Percentiles rank a stretch among this genome's conserved stretches.
Conservation (phyloP, 2,329 filamentous ascomycete species). For the Aschersonia sp. region DNA sequence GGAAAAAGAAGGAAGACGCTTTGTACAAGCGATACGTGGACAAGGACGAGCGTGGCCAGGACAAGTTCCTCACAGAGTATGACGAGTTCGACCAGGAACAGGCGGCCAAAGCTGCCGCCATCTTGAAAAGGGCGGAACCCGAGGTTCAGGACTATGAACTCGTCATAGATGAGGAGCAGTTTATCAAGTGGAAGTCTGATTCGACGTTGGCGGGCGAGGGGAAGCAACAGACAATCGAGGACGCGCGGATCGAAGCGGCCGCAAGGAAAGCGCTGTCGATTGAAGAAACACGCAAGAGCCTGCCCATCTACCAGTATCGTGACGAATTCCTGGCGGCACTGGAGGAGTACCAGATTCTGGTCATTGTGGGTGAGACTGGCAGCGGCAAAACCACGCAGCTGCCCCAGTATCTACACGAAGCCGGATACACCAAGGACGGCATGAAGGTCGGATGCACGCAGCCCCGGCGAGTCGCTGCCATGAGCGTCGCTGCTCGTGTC, state of each 20-base stretch:
- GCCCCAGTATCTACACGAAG: conserved; percentile 85
- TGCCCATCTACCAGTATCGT: conserved; percentile 81
- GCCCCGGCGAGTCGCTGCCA: conserved; percentile 85
- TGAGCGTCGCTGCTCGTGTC: conserved; percentile 94
- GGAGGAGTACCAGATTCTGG: conserved; percentile 71
- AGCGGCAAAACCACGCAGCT: conserved; percentile 93
- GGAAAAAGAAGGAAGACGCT: conserved; percentile 74
- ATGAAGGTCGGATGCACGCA: conserved; percentile 88
- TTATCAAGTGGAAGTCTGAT: conserved; percentile 73
- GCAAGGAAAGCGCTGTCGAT: conserved; percentile 81
- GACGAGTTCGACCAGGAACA: conserved; percentile 95
- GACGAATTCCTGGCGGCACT: conserved; percentile 78
- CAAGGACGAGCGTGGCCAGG: conserved; percentile 71
- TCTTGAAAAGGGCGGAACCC: conserved; percentile 61
- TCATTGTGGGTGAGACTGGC: conserved; percentile 90
- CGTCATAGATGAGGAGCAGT: conserved; percentile 79
- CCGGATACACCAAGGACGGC: conserved; percentile 71
- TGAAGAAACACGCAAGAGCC: conserved; percentile 75
- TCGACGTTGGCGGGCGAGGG: conserved; percentile 57
- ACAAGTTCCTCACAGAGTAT: conserved; percentile 82
- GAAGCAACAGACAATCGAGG: conserved; percentile 61
- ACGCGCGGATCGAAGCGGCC: conserved; percentile 72
- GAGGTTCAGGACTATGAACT: conserved; percentile 81
- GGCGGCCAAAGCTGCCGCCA: conserved; percentile 70
- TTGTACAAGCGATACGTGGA: conserved; percentile 87